Conservation (phyloP, 768 basidiomycete species). For the Daedaleopsis nitida region DNA sequence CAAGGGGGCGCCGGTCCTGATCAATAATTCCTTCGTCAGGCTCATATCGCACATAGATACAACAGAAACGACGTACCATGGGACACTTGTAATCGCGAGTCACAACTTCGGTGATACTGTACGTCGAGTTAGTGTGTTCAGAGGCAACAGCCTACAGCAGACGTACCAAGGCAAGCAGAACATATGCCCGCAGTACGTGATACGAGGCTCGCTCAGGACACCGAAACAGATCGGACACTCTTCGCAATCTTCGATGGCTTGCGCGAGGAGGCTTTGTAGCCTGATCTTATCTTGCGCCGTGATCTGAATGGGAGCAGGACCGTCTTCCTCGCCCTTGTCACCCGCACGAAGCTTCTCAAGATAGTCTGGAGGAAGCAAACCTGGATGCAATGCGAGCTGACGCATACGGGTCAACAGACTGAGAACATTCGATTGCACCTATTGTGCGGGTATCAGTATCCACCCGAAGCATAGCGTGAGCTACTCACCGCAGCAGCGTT, state of each 20-base stretch:
- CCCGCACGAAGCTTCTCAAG: slow-evolving; percentile 56
- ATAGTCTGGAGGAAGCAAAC: slow-evolving; percentile 71
- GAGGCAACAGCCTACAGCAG: not conserved
- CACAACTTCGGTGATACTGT: slow-evolving; percentile 71
- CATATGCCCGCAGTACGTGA: slow-evolving; percentile 71
- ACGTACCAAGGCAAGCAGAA: slow-evolving; percentile 73
- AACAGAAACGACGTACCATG: slow-evolving; percentile 50
- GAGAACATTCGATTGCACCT: slow-evolving; percentile 72
- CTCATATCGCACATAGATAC: not conserved
- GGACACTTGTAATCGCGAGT: slow-evolving; percentile 77
- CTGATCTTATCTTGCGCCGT: slow-evolving; percentile 50
- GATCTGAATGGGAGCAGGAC: slow-evolving; percentile 38
- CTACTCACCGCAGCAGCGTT: slow-evolving; percentile 40
- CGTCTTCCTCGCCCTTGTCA: slow-evolving; percentile 36
- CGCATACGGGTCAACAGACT: slow-evolving; percentile 87
- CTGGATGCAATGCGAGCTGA: slow-evolving; percentile 80
- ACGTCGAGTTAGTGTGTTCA: not conserved
- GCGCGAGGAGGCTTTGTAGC: slow-evolving; percentile 59
- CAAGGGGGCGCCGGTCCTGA: slow-evolving; percentile 71
- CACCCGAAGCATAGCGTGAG: not conserved
- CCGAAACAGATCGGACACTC: slow-evolving; percentile 81
- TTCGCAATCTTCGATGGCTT: slow-evolving; percentile 78
- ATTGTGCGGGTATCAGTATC: not conserved
- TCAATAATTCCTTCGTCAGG: not conserved
- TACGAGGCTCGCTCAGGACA: slow-evolving; percentile 62